A percentile compares a stretch with the other conserved stretches of the same genome.
phyloP scores from a whole-genome alignment of 129 eudicot species.

The Pseudognaphalium luteoalbum region DNA sequence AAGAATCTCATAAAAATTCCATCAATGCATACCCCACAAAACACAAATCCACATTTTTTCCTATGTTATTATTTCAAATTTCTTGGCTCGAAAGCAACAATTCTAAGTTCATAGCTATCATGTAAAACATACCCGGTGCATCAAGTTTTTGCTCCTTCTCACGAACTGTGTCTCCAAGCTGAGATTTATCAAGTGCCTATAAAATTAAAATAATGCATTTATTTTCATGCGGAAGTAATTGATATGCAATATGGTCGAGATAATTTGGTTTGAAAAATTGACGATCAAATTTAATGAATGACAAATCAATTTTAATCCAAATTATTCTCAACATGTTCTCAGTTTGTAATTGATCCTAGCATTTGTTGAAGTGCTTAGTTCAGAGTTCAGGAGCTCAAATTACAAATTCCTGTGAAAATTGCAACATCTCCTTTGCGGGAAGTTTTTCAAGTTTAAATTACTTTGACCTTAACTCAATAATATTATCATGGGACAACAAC shows the following conservation, averaged over 20 bases:
- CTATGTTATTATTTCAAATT: background rate
- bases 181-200: constrained; percentile 95
- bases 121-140: constrained; percentile 59
- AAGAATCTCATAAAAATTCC: constrained; percentile 1
- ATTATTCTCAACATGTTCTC: constrained; percentile 8
- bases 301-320: background rate
- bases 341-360: constrained; percentile 6
- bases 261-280: background rate
- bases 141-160: constrained; percentile 79
- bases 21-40: constrained; percentile 11
- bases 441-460: background rate
- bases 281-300: background rate
- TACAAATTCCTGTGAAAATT: background rate
- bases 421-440: background rate
- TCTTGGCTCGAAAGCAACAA: background rate
- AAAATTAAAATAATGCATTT: constrained; percentile 5
- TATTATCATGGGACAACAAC: background rate
- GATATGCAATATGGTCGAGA: background rate
- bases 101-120: background rate
- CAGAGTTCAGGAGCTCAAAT: background rate
- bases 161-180: constrained; percentile 81
- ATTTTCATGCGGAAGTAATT: constrained; percentile 2
- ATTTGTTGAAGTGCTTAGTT: constrained; percentile 9
- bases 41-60: background rate
- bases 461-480: background rate